A percentile compares a stretch with the other conserved stretches of the same genome.
phyloP scores from a whole-genome alignment of 805 yeast species.

The Starmerella bombi region DNA sequence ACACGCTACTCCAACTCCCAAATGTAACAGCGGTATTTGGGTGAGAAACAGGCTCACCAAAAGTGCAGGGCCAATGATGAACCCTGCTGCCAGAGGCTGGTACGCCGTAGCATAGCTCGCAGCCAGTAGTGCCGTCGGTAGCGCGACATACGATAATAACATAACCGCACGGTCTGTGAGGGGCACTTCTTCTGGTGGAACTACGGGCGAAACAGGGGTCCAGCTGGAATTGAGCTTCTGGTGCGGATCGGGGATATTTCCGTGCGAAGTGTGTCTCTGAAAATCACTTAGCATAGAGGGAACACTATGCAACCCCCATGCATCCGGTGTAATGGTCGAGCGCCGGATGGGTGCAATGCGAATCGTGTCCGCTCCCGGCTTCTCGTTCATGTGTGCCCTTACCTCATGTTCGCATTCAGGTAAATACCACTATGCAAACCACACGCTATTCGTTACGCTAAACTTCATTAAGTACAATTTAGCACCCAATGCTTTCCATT shows the following conservation, averaged over 20 bases:
- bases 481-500: no score
- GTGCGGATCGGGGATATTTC: background rate
- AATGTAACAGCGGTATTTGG: background rate
- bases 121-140: constrained; percentile 11
- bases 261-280: constrained; percentile 27
- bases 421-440: no score
- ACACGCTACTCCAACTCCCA: constrained; percentile 2
- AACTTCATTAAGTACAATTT: no score
- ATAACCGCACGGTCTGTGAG: constrained; percentile 6
- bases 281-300: constrained; percentile 28
- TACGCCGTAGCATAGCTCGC: background rate
- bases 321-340: constrained; percentile 22
- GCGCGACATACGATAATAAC: constrained; percentile 8
- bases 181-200: constrained; percentile 2
- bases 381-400: no score
- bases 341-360: constrained; percentile 25
- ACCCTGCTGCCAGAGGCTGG: constrained; percentile 1
- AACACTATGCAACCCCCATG: constrained; percentile 29
- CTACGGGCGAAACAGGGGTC: background rate
- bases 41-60: constrained; percentile 3
- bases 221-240: background rate
- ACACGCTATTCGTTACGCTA: no score
- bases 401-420: no score
- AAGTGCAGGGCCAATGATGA: constrained; percentile 8
- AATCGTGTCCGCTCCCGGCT: no score